Evolutionary conservation across 2,329 filamentous ascomycete genomes (phyloP).

Genomic region (Diplodia scrobiculata): DNA sequence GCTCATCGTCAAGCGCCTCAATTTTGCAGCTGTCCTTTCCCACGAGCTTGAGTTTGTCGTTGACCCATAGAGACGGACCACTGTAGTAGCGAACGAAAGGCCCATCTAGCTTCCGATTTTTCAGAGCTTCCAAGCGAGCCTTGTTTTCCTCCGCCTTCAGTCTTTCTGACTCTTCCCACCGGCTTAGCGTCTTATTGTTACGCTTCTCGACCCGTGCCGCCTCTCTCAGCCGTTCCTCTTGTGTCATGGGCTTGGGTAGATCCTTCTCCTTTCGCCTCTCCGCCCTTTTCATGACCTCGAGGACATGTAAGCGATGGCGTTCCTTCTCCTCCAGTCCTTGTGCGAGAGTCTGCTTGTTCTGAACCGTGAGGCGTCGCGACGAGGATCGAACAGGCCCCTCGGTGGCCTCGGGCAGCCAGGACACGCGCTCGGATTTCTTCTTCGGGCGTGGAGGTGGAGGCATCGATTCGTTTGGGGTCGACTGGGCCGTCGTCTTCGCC

Average conservation of each 20-base stretch:
- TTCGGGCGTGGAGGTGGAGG: slow-evolving; percentile 49
- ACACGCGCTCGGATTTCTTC: slow-evolving; percentile 71
- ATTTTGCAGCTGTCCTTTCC: slow-evolving; percentile 52
- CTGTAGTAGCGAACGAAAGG: slow-evolving; percentile 93
- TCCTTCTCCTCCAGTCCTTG: slow-evolving; percentile 75
- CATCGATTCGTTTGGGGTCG: slow-evolving; percentile 52
- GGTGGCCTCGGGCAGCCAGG: slow-evolving; percentile 66
- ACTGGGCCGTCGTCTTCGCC: slow-evolving; percentile 40
- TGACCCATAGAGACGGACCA: slow-evolving; percentile 79
- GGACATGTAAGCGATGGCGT: slow-evolving; percentile 68
- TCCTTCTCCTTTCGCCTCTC: slow-evolving; percentile 67
- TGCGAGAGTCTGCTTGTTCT: slow-evolving; percentile 60
- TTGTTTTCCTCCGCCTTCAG: slow-evolving; percentile 80
- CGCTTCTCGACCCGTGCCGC: slow-evolving; percentile 79
- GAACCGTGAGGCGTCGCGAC: slow-evolving; percentile 63
- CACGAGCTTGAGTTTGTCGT: slow-evolving; percentile 69
- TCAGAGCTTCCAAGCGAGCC: slow-evolving; percentile 81
- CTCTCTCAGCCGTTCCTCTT: slow-evolving; percentile 80
- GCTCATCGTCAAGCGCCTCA: slow-evolving; percentile 40
- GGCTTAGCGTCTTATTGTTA: slow-evolving; percentile 86
- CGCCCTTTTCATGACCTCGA: slow-evolving; percentile 64
- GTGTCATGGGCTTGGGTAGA: slow-evolving; percentile 81
- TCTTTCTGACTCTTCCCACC: slow-evolving; percentile 93
- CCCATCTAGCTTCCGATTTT: slow-evolving; percentile 82
- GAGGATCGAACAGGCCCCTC: slow-evolving; percentile 66